Evolutionary conservation across 2,329 filamentous ascomycete species (phyloP).

Genomic region (Plenodomus lindquistii): DNA sequence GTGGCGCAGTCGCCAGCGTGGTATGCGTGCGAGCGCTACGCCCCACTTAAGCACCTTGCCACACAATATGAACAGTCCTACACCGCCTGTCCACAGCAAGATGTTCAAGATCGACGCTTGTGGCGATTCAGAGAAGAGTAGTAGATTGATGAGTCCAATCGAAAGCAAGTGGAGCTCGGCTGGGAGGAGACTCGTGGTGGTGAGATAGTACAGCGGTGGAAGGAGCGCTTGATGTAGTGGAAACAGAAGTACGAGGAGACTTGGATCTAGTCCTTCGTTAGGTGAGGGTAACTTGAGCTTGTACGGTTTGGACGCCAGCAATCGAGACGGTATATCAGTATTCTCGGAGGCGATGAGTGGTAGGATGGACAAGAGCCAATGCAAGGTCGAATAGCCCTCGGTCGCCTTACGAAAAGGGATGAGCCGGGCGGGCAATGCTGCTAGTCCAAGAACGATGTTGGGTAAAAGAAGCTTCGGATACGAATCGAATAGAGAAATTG

Average conservation of each 20-base stretch:
- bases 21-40: slow-evolving; percentile 82
- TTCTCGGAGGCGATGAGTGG: slow-evolving; percentile 64
- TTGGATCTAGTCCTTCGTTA: slow-evolving; percentile 52
- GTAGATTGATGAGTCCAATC: slow-evolving; percentile 76
- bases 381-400: slow-evolving; percentile 66
- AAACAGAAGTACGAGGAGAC: slow-evolving; percentile 70
- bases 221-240: slow-evolving; percentile 81
- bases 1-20: slow-evolving; percentile 84
- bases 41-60: slow-evolving; percentile 79
- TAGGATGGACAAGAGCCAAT: slow-evolving; percentile 77
- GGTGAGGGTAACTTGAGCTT: slow-evolving; percentile 38
- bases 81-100: slow-evolving; percentile 63
- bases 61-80: slow-evolving; percentile 74
- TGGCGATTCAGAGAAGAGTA: slow-evolving; percentile 72
- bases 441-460: slow-evolving; percentile 80
- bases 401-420: slow-evolving; percentile 66
- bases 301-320: slow-evolving; percentile 40
- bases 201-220: slow-evolving; percentile 74
- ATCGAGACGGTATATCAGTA: slow-evolving; percentile 41
- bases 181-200: slow-evolving; percentile 83
- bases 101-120: slow-evolving; percentile 50
- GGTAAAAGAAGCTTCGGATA: slow-evolving; percentile 68
- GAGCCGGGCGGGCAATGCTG: slow-evolving; percentile 72
- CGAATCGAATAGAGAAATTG: slow-evolving; percentile 70
- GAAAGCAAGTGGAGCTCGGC: slow-evolving; percentile 89